Base-by-base conservation (phyloP, 1,284 basidiomycete species). In the Schizophyllum commune region DNA sequence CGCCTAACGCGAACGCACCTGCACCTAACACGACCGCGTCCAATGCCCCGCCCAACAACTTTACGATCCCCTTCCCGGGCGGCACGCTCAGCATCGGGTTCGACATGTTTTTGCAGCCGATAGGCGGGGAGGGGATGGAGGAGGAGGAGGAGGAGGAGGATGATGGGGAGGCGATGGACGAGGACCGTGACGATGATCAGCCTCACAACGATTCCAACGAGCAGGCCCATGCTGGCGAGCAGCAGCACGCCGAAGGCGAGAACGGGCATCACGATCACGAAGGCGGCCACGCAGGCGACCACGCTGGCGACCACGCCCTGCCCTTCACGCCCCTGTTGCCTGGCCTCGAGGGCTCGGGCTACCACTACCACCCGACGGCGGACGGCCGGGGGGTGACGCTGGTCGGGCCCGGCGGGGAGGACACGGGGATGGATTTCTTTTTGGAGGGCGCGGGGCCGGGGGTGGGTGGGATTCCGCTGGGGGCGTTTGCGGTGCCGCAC, bases 71-170 rank as follows among this genome's bases (percentile, higher is more conserved):
- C 13, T 52, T 27, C 34, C 27, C 47, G 27, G 22, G 57, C 51
- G 32, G 34, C 33, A 47, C 55, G 1, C 54, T 63, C 58, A 59
- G 56, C 27, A 57, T 64, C 47, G 61, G 59, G 1, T 60, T 65
- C 54, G 63, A 65, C 56, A 62, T 64, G 17, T 56, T 64, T 6
- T 62, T 64, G 32, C 19, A 57, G 32, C 55, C 60, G 51, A 39
- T 64, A 51, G 15, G 20, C 15, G 59, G 51, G 13, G 58, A 27
- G 22, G 54, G 9, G 4, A 34, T 11, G 1, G 55, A 52, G 34
- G n/a, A 60, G n/a, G 56, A 51, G 19, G 20, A n/a, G 13, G 13
- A 22, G 32, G n/a, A 1, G n/a, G 51, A 32, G 17, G 32, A 5
- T 2, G n/a, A n/a, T 5, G 32, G n/a, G 20, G 32, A 54, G 32